Conservation (phyloP, 2,329 filamentous ascomycete species). For the Neonectria coccinea region DNA sequence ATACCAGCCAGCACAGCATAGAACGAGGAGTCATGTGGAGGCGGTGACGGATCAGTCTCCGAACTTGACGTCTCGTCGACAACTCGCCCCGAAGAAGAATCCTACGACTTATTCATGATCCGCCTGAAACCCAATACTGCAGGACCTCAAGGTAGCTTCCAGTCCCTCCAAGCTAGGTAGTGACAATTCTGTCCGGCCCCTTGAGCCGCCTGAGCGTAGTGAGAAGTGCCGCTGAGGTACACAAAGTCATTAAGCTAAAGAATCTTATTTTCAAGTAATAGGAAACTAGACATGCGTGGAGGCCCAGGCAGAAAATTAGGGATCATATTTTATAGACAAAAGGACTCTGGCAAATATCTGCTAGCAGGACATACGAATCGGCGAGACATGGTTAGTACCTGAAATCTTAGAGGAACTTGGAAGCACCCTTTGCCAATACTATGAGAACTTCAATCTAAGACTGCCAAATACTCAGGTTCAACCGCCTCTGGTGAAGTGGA, state of each 20-base stretch:
- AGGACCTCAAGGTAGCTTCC: neutral
- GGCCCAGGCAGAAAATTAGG: no score
- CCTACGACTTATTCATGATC: neutral
- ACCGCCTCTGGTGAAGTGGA: no score
- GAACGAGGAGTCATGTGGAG: neutral
- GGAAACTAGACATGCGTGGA: neutral
- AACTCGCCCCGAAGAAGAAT: neutral
- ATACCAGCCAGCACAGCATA: neutral
- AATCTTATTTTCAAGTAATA: neutral
- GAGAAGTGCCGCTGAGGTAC: neutral
- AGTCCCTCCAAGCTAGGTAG: neutral
- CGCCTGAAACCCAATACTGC: neutral
- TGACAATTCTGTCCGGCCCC: neutral
- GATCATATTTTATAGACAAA: no score
- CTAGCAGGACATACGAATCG: no score
- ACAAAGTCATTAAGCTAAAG: neutral
- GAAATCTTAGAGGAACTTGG: no score
- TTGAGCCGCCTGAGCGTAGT: neutral
- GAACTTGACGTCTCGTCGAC: neutral
- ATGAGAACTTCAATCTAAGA: no score
- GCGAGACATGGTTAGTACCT: no score
- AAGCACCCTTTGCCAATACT: no score
- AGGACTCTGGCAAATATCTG: no score
- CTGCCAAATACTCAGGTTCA: no score
- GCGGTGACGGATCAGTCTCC: no score